Evolutionary conservation across 163 green algal species (phyloP), one percentile per base, ranked within the genome.

Genomic region (Botryococcus braunii): DNA sequence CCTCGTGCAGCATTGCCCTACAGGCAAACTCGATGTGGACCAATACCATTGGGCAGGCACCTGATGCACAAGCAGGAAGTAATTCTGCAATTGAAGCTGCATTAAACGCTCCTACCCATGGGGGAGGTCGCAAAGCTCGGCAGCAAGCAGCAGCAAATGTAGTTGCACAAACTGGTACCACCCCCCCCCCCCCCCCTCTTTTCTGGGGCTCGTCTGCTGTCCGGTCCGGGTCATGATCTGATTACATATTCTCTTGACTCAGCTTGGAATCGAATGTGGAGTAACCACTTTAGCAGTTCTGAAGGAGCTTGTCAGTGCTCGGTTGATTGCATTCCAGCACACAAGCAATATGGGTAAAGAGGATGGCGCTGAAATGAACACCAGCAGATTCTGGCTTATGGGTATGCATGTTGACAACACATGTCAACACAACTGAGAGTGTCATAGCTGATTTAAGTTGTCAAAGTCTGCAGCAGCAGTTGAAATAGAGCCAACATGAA

Each of bases 11-110:
- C 62, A 79, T 70, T n/a, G 79, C 86, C 52, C 71, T 91, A 35
- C 82, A 91, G 48, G 82, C 70, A 21, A 86, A 83, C 62, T 74
- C 79, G 40, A 92, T 92, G 74, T 92, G 86, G 86, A 82, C 77
- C 39, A 88, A 89, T 63, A 82, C 85, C 1, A 91, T 92, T 65
- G 86, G 86, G 2, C 29, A 87, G 43, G 70, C 78, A 21, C n/a
- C n/a, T n/a, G 32, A 83, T 71, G 73, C 76, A 39, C 71, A 85
- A 47, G 67, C 70, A 11, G 85, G 85, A 36, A 75, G 77, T 35
- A 92, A 92, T 62, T 63, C 76, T 21, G 77, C 62, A 17, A 82
- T 92, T 21, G 86, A 92, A 69, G 80, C 80, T 13, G 60, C 73
- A 2, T 76, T 92, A 39, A 85, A 87, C 56, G 86, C 86, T 1